Conservation (phyloP, 305 asterid genomes). For the Ruellia speciosa region DNA sequence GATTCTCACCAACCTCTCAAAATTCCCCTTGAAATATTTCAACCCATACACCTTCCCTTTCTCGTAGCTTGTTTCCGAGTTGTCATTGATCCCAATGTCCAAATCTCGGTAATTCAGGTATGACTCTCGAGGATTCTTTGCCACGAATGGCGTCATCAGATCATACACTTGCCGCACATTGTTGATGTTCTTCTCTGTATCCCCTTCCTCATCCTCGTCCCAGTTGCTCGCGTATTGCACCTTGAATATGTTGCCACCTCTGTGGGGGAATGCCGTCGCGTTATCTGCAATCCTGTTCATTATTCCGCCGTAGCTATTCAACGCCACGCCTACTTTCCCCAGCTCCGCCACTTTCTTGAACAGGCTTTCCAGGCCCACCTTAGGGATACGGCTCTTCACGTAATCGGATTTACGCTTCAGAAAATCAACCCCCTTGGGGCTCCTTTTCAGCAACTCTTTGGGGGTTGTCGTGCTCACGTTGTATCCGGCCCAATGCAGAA, state of each 20-base stretch:
- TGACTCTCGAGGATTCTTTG: conserved; percentile 45
- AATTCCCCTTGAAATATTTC: conserved; percentile 27
- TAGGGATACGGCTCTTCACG: conserved; percentile 38
- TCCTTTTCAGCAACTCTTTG: conserved; percentile 20
- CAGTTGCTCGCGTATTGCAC: conserved; percentile 49
- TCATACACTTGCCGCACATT: conserved; percentile 27
- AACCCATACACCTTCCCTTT: conserved; percentile 19
- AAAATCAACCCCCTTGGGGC: conserved; percentile 33
- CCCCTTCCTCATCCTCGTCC: conserved; percentile 37
- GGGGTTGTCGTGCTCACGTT: conserved; percentile 33
- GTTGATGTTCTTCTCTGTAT: conserved; percentile 21
- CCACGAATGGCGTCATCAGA: conserved; percentile 45
- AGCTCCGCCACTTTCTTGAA: conserved; percentile 29
- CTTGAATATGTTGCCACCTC: conserved; percentile 47
- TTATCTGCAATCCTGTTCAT: conserved; percentile 37
- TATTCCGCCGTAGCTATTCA: conserved; percentile 52
- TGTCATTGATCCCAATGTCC: conserved; percentile 40
- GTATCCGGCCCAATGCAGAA: conserved; percentile 38
- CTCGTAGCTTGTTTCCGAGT: conserved; percentile 5
- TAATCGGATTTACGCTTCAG: conserved; percentile 54
- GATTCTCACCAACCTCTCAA: conserved; percentile 23
- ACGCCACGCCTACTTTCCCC: conserved; percentile 39
- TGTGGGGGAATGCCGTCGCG: conserved; percentile 48
- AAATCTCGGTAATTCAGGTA: conserved; percentile 54
- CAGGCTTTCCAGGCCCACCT: conserved; percentile 22